A percentile compares a stretch with the other conserved stretches of the same genome.
Conservation (phyloP, 163 green algal genomes). For the Scenedesmus sp. region DNA sequence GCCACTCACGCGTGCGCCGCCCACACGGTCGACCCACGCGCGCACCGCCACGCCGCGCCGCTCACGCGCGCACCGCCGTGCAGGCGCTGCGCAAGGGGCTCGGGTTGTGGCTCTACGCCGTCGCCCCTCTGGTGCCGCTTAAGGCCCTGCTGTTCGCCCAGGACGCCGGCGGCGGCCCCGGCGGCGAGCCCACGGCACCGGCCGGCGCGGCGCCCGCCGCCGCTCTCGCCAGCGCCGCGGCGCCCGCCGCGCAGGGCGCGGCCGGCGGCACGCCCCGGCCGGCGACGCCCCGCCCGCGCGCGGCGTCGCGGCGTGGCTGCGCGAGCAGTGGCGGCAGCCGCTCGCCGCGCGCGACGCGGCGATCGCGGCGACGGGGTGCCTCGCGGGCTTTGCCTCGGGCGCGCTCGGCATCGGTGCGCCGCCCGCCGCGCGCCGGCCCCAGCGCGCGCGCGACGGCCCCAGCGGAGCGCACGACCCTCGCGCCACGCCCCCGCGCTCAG, state of each 20-base stretch:
- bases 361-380: constrained; percentile 54
- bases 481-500: too few species aligned
- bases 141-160: constrained; percentile 59
- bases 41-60: too few species aligned
- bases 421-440: constrained; percentile 76
- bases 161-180: constrained; percentile 2
- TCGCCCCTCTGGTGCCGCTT: constrained; percentile 75
- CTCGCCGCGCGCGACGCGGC: not conserved
- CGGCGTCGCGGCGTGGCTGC: not conserved
- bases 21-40: too few species aligned
- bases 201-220: not conserved
- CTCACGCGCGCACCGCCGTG: too few species aligned
- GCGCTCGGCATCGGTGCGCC: constrained; percentile 75
- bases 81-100: constrained; percentile 57
- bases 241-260: too few species aligned
- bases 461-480: too few species aligned
- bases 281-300: too few species aligned
- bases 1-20: too few species aligned
- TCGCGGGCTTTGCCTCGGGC: constrained; percentile 70
- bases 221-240: too few species aligned
- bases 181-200: constrained; percentile 6
- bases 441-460: too few species aligned
- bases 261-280: too few species aligned
- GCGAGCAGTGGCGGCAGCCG: constrained; percentile 17
- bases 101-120: constrained; percentile 74